Evolutionary conservation across 2,329 filamentous ascomycete genomes (phyloP).

Genomic region (Penicillium palitans): DNA sequence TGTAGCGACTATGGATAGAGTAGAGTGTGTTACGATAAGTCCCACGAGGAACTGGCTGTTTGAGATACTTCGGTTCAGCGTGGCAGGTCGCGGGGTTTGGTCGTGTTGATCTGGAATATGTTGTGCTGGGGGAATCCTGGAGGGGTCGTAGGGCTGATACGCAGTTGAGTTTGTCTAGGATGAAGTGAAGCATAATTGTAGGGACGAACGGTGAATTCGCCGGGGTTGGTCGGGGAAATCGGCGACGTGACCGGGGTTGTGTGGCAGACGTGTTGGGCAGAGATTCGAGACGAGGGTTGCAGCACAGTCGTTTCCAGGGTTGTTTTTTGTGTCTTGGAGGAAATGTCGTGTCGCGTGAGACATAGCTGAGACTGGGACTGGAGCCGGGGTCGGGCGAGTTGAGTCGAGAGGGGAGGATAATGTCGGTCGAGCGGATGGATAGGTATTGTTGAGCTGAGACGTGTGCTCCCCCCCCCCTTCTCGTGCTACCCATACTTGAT

Average conservation of each 20-base stretch:
- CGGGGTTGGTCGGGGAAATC: background rate
- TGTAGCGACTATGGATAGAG: background rate
- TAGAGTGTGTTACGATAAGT: background rate
- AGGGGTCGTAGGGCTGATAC: background rate
- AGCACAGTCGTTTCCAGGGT: background rate
- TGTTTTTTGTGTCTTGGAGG: background rate
- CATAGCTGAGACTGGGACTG: background rate
- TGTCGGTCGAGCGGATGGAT: slow-evolving; percentile 1
- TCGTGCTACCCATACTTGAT: slow-evolving; percentile 12
- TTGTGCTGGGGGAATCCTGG: background rate
- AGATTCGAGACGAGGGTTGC: background rate
- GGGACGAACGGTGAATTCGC: background rate
- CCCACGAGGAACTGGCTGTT: background rate
- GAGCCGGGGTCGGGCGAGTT: background rate
- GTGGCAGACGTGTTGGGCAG: background rate
- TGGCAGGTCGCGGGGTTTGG: background rate
- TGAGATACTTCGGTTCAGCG: background rate
- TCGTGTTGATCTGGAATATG: background rate
- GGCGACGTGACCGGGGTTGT: background rate
- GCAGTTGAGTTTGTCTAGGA: no score
- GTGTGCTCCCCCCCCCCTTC: no score
- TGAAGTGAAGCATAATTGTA: background rate
- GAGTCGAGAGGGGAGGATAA: background rate
- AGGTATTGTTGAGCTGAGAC: background rate
- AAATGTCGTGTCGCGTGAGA: background rate